Evolutionary conservation across 2,329 filamentous ascomycete genomes (phyloP).

Genomic region (Berkeleyomyces basicola): DNA sequence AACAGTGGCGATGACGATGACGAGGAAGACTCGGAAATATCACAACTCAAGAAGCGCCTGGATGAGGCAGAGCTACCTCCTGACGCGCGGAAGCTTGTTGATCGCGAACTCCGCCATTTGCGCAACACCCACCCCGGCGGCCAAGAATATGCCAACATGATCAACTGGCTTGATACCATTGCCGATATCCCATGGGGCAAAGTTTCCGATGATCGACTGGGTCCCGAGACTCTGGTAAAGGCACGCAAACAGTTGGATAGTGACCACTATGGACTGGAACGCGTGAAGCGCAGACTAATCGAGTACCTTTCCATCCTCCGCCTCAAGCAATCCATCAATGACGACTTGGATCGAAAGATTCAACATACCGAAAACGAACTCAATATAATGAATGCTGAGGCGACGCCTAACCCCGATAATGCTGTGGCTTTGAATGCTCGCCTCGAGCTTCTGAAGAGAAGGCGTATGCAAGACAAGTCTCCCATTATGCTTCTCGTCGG

Average conservation of each 20-base stretch:
- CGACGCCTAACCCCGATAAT: slow-evolving; percentile 21
- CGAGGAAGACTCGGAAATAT: slow-evolving; percentile 74
- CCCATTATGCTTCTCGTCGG: slow-evolving; percentile 88
- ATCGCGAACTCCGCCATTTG: slow-evolving; percentile 71
- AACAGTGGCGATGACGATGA: slow-evolving; percentile 46
- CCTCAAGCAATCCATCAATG: slow-evolving; percentile 81
- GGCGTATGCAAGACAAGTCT: slow-evolving; percentile 83
- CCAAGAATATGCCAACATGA: slow-evolving; percentile 84
- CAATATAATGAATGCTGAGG: slow-evolving; percentile 20
- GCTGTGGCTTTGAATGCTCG: slow-evolving; percentile 36
- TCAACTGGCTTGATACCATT: slow-evolving; percentile 86
- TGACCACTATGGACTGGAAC: slow-evolving; percentile 91
- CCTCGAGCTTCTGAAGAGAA: slow-evolving; percentile 59
- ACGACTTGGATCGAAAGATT: slow-evolving; percentile 66
- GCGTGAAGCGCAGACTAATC: slow-evolving; percentile 88
- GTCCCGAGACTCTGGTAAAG: slow-evolving; percentile 57
- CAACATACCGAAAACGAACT: slow-evolving; percentile 44
- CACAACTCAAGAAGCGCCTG: slow-evolving; percentile 79
- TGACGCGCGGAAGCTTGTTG: slow-evolving; percentile 79
- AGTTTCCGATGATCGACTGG: slow-evolving; percentile 70
- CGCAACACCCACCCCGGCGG: slow-evolving; percentile 94
- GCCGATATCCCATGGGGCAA: slow-evolving; percentile 87
- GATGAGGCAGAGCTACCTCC: slow-evolving; percentile 64
- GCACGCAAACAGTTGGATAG: slow-evolving; percentile 85
- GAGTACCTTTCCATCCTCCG: slow-evolving; percentile 95